phyloP scores from a whole-genome alignment of 2,329 filamentous ascomycete species.

The Hypoxylon sp. region DNA sequence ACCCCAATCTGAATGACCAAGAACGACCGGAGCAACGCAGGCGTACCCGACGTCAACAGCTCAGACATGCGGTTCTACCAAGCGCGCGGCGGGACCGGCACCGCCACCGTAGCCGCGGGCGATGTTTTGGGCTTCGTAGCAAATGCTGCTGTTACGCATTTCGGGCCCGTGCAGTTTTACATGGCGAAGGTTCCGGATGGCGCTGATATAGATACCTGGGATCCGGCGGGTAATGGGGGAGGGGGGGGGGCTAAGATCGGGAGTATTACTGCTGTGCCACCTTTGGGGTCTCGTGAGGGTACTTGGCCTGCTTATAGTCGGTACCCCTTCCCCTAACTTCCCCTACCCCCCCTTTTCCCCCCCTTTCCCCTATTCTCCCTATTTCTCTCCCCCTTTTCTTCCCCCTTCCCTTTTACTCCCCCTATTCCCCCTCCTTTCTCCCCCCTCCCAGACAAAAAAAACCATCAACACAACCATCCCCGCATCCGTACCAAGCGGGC shows the following conservation, averaged over 20 bases:
- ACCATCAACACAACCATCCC: constrained; percentile 53
- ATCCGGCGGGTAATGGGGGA: constrained; percentile 53
- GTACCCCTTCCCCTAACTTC: neutral
- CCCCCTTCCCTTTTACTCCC: neutral
- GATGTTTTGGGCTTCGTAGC: constrained; percentile 50
- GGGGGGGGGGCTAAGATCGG: constrained; percentile 55
- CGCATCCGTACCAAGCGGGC: constrained; percentile 51
- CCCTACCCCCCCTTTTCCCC: neutral
- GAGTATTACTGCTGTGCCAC: constrained; percentile 47
- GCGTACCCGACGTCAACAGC: constrained; percentile 52
- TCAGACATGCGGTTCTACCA: constrained; percentile 54
- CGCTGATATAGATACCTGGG: constrained; percentile 52
- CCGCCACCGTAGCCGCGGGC: constrained; percentile 50
- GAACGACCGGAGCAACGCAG: constrained; percentile 53
- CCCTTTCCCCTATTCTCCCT: neutral
- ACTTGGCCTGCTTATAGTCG: constrained; percentile 50
- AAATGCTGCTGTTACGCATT: constrained; percentile 50
- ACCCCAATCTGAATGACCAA: constrained; percentile 52
- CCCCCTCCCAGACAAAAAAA: constrained; percentile 44
- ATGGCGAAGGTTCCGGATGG: constrained; percentile 52
- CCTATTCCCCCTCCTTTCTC: constrained; percentile 14
- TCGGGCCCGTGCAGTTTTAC: constrained; percentile 54
- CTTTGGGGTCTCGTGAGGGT: constrained; percentile 42
- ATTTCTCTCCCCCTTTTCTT: neutral
- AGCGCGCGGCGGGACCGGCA: constrained; percentile 41